Evolutionary conservation across 2,329 filamentous ascomycete species (phyloP).

Genomic region (Corinectria fuckeliana): DNA sequence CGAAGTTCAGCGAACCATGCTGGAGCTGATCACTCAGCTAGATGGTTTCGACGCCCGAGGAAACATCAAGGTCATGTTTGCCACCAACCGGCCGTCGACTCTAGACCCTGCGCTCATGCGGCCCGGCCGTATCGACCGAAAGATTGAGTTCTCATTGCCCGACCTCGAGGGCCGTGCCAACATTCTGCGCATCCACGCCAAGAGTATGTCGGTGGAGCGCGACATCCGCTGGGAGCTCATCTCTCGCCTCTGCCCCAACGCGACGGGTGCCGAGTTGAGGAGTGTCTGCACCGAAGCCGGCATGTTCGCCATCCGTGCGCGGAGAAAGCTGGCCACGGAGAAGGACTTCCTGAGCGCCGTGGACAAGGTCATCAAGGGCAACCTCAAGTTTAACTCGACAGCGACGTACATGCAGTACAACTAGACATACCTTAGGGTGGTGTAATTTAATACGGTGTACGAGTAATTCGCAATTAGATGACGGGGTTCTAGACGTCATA

Average conservation of each 20-base stretch:
- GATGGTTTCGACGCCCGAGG: conserved; percentile 96
- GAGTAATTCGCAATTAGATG: conserved; percentile 40
- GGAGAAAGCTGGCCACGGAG: conserved; percentile 97
- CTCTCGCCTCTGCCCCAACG: conserved; percentile 94
- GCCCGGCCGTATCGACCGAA: conserved; percentile 95
- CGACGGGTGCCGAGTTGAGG: conserved; percentile 92
- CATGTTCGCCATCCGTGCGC: conserved; percentile 95
- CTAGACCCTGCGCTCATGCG: conserved; percentile 97
- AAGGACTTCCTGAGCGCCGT: conserved; percentile 98
- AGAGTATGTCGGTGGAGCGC: conserved; percentile 99
- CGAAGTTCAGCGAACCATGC: conserved; percentile 96
- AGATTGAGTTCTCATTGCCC: conserved; percentile 97
- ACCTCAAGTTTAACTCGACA: conserved; percentile 99
- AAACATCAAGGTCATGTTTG: conserved; percentile 99
- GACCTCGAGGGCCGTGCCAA: conserved; percentile 97
- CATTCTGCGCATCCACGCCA: conserved; percentile 97
- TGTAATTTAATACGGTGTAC: conserved; percentile 44
- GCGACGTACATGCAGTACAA: conserved; percentile 99
- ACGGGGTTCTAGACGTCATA: conserved; percentile 34
- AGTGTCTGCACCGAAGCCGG: conserved; percentile 98
- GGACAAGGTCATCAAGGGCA: conserved; percentile 99
- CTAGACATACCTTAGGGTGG: conserved; percentile 60
- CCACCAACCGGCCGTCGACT: conserved; percentile 94
- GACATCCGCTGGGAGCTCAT: conserved; percentile 99
- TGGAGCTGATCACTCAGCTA: conserved; percentile 95